phyloP scores from a whole-genome alignment of 2,329 filamentous ascomycete species.

The Alternaria rosae region DNA sequence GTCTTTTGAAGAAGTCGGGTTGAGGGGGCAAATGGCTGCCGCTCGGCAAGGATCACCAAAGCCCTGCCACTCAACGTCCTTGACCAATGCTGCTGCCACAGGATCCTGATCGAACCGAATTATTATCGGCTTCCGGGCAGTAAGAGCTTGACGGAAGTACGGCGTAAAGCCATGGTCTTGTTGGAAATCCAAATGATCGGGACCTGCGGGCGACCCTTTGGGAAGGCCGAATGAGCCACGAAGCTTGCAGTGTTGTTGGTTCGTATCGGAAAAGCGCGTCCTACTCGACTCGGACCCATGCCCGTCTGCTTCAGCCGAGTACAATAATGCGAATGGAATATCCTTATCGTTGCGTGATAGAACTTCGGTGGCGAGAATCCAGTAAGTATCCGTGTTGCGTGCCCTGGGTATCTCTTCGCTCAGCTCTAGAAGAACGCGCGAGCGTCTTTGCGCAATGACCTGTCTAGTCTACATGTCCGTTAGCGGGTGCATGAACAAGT shows the following conservation, averaged over 20 bases:
- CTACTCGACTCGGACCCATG: constrained; percentile 11
- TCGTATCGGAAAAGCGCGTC: constrained; percentile 11
- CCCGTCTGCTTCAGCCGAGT: constrained; percentile 27
- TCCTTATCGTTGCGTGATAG: constrained; percentile 72
- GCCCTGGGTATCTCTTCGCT: constrained; percentile 74
- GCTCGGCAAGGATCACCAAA: constrained; percentile 46
- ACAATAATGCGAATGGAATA: constrained; percentile 36
- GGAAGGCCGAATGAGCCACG: constrained; percentile 33
- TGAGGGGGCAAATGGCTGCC: constrained; percentile 48
- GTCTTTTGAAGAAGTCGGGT: constrained; percentile 40
- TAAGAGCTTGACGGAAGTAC: constrained; percentile 41
- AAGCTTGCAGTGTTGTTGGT: constrained; percentile 26
- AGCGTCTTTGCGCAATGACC: constrained; percentile 16
- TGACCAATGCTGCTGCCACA: constrained; percentile 34
- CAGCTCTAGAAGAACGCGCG: constrained; percentile 22
- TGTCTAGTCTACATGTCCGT: constrained; percentile 15
- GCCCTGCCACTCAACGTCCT: constrained; percentile 40
- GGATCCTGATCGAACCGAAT: constrained; percentile 40
- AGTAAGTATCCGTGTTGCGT: constrained; percentile 73
- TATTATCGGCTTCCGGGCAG: constrained; percentile 32
- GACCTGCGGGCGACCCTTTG: constrained; percentile 29
- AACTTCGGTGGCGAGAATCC: constrained; percentile 70
- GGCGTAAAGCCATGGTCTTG: constrained; percentile 26
- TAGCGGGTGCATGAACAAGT: neutral
- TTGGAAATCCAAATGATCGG: constrained; percentile 30